These are phyloP conservation scores for Mikania micrantha DNA, from an alignment of 129 eudicot genomes.

Conservation along the genomic window DNA sequence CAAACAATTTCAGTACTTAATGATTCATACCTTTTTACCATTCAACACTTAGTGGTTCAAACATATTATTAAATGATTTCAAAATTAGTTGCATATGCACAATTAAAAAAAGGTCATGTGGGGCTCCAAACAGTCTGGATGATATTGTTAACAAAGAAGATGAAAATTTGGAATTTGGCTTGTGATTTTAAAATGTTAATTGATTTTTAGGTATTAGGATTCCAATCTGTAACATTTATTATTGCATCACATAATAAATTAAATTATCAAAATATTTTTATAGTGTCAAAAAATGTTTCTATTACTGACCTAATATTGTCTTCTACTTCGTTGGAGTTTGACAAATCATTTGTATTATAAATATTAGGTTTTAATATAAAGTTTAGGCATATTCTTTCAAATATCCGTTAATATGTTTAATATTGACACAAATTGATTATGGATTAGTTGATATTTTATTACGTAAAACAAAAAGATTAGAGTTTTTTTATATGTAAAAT, in stretches of 20 bases:
- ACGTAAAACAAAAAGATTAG: too few species aligned
- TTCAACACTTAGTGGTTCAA: too few species aligned
- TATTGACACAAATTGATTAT: background rate
- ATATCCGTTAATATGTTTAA: background rate
- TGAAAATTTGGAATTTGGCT: background rate
- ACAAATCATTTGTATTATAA: background rate
- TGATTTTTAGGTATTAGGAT: background rate
- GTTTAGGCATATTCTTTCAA: background rate
- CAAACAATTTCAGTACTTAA: too few species aligned
- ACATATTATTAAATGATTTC: background rate
- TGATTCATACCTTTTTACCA: too few species aligned
- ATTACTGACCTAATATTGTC: background rate
- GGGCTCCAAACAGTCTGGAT: background rate
- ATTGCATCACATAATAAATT: background rate
- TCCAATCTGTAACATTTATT: background rate
- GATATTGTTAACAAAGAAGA: background rate
- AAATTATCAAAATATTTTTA: background rate
- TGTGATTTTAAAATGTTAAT: background rate
- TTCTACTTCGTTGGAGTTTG: background rate
- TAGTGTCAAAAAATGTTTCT: too few species aligned
- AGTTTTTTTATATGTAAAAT: too few species aligned
- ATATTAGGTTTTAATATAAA: background rate
- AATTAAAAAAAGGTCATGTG: background rate
- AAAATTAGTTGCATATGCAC: background rate
- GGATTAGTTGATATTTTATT: background rate